Percentiles rank a stretch among this genome's conserved stretches.
These are phyloP conservation scores for Alternaria sp. DNA, from an alignment of 2,329 filamentous ascomycete species.

Conservation along the genomic window DNA sequence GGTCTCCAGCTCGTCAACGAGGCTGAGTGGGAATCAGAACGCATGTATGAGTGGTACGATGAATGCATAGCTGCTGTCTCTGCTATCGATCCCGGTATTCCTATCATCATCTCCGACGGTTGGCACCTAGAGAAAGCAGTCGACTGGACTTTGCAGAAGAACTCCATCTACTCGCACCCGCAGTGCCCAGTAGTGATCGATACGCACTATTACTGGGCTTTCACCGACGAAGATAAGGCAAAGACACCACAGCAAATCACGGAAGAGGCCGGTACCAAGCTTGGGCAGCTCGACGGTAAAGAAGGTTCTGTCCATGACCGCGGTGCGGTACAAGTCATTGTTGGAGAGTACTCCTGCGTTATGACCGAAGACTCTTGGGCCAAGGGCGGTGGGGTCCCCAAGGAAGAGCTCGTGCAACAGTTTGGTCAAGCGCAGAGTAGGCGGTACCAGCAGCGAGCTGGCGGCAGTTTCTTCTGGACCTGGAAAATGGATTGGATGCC, in stretches of 20 bases:
- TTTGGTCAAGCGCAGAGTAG: conserved; percentile 59
- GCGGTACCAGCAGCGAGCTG: conserved; percentile 57
- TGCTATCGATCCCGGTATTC: conserved; percentile 57
- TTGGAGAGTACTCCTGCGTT: conserved; percentile 67
- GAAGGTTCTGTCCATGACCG: conserved; percentile 57
- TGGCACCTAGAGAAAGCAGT: conserved; percentile 60
- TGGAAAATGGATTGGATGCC: conserved; percentile 68
- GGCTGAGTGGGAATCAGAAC: conserved; percentile 56
- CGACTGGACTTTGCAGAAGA: conserved; percentile 54
- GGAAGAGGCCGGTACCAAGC: conserved; percentile 51
- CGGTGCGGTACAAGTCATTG: conserved; percentile 59
- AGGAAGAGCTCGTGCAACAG: conserved; percentile 50
- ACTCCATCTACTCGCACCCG: conserved; percentile 36
- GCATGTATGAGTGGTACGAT: conserved; percentile 66
- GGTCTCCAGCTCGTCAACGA: conserved; percentile 68
- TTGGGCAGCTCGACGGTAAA: conserved; percentile 55
- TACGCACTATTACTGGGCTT: conserved; percentile 66
- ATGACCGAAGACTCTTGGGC: conserved; percentile 59
- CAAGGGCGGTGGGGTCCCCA: conserved; percentile 43
- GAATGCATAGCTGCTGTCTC: conserved; percentile 56
- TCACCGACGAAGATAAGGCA: conserved; percentile 59
- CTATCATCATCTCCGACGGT: conserved; percentile 65
- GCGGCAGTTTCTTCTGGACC: conserved; percentile 66
- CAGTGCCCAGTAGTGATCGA: conserved; percentile 62
- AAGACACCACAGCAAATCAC: conserved; percentile 62